Evolutionary conservation across 2,329 filamentous ascomycete species (phyloP).

Genomic region (Hypoxylon sp.): DNA sequence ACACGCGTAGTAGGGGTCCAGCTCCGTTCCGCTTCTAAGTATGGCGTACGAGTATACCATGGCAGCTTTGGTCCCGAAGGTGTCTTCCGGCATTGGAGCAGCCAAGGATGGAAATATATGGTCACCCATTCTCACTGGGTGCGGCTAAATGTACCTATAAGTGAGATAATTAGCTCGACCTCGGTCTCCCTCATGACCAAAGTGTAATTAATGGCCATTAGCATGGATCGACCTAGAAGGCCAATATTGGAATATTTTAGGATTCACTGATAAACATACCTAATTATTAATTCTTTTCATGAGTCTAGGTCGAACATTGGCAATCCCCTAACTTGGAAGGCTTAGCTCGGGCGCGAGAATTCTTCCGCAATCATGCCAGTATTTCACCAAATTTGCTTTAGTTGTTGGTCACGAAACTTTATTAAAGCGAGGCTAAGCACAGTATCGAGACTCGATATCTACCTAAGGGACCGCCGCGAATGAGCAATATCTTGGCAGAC

Average conservation of each 20-base stretch:
- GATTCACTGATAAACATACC: constrained; percentile 2
- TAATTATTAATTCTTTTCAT: not conserved
- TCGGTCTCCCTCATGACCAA: constrained; percentile 16
- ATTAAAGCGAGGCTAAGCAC: not conserved
- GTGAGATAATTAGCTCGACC: constrained; percentile 27
- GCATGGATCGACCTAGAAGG: constrained; percentile 7
- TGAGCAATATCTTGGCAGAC: not conserved
- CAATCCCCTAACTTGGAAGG: not conserved
- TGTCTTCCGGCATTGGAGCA: constrained; percentile 34
- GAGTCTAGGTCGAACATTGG: not conserved
- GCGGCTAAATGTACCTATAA: constrained; percentile 40
- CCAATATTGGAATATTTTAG: constrained; percentile 1
- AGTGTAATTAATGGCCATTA: not conserved
- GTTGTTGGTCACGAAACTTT: not conserved
- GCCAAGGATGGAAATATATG: constrained; percentile 42
- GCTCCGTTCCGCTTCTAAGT: constrained; percentile 32
- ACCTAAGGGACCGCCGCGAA: not conserved
- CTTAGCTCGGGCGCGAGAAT: not conserved
- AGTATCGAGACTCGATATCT: not conserved
- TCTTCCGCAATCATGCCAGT: not conserved
- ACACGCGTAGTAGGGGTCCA: constrained; percentile 1
- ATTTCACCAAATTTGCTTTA: not conserved
- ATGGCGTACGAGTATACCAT: constrained; percentile 29
- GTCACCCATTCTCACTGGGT: constrained; percentile 33
- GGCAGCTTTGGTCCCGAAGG: constrained; percentile 33